These are phyloP conservation scores for Aspergillus ustus DNA, from an alignment of 2,329 filamentous ascomycete genomes.

Conservation along the genomic window DNA sequence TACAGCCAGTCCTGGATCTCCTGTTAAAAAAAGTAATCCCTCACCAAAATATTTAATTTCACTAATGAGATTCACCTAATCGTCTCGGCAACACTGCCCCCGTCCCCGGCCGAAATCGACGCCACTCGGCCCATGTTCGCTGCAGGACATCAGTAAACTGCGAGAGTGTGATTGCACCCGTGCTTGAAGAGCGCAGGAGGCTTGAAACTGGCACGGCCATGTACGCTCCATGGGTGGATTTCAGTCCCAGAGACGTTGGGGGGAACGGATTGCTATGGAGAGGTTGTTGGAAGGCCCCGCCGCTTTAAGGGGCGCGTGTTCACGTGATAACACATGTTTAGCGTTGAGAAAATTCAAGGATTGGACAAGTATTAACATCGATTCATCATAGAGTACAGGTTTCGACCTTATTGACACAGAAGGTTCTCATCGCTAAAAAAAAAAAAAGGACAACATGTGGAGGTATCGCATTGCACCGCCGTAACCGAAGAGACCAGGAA, in stretches of 20 bases:
- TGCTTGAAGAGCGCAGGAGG: conserved; percentile 11
- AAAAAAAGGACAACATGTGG: background rate
- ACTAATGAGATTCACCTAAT: conserved; percentile 27
- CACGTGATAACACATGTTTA: background rate
- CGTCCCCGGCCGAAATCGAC: conserved; percentile 17
- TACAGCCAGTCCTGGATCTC: conserved; percentile 69
- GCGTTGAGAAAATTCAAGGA: background rate
- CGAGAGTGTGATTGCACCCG: conserved; percentile 29
- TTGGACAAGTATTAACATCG: background rate
- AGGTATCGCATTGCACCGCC: conserved; percentile 1
- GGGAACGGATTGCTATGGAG: background rate
- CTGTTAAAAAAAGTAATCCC: too few relatives aligned
- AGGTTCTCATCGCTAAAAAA: conserved; percentile 5
- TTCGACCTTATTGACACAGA: conserved; percentile 4
- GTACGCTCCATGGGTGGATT: conserved; percentile 7
- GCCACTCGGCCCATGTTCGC: conserved; percentile 34
- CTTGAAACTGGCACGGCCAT: conserved; percentile 22
- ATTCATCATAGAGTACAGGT: conserved; percentile 15
- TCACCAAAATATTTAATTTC: background rate
- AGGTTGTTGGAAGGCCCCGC: conserved; percentile 3
- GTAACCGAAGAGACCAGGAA: background rate
- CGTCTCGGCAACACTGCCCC: conserved; percentile 27
- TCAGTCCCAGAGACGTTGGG: background rate
- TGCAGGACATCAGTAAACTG: conserved; percentile 37
- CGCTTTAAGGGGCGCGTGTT: background rate